Evolutionary conservation across 2,329 filamentous ascomycete genomes (phyloP), one percentile per base, ranked within the genome.

Genomic region (Emergomyces africanus): DNA sequence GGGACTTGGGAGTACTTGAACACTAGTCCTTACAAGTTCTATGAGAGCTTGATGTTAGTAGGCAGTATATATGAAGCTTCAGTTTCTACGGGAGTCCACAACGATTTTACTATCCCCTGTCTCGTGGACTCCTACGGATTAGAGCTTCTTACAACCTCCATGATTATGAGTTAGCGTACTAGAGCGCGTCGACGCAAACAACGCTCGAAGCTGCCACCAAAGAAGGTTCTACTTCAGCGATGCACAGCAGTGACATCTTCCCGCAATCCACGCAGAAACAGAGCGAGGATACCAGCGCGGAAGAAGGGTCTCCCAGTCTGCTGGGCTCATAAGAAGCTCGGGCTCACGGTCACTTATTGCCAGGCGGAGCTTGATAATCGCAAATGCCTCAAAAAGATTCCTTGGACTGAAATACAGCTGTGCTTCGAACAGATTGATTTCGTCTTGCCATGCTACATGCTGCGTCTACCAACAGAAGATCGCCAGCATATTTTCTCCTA

Each of bases 301-400:
- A 42, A 33, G 53, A 55, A n/a, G n/a, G n/a, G n/a, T n/a, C 25
- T 61, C 46, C 59, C 59, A 39, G 53, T 59, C 23, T 46, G 42
- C 42, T 46, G 41, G 41, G 5, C 41, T 57, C 55, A 54, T 57
- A 54, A 57, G 41, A 20, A 59, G 18, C 61, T 60, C 28, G 57
- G 59, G 37, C 15, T 15, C 23, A 54, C 51, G 12, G 56, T 61
- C 15, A 33, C 59, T n/a, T 59, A 20, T 30, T 62, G 61, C 51
- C 61, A 62, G 53, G 61, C 59, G 20, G 44, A 10, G 35, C n/a
- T 61, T 30, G 53, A 25, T 48, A 59, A 56, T 42, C 59, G 37
- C 44, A 62, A 62, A 59, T 62, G 61, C 54, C 59, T 59, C 50
- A 59, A 59, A 57, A 57, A 62, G 35, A 62, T 62, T 51, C 61